These are phyloP conservation scores for Monosporozyma aquatica DNA, from an alignment of 805 yeast genomes.

Conservation along the genomic window DNA sequence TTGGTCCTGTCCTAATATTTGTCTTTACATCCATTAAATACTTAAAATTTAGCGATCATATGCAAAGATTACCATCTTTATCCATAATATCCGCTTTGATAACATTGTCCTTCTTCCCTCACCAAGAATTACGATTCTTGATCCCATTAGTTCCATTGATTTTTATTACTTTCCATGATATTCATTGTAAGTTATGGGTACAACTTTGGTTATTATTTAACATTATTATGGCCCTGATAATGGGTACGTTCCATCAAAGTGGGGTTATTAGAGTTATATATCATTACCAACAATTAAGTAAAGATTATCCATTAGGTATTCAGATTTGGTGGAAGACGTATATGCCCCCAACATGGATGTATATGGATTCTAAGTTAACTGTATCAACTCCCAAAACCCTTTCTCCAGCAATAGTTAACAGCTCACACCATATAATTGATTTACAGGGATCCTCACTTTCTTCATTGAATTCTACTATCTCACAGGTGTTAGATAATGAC, in stretches of 20 bases:
- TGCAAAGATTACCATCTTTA: constrained; percentile 40
- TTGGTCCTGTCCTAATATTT: constrained; percentile 59
- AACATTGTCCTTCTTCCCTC: constrained; percentile 66
- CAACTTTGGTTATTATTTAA: constrained; percentile 60
- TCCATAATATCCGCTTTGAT: constrained; percentile 54
- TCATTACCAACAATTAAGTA: constrained; percentile 25
- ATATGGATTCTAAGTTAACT: constrained; percentile 26
- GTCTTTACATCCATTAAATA: constrained; percentile 9
- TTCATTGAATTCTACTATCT: constrained; percentile 19
- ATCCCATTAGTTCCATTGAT: constrained; percentile 68
- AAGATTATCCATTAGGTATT: constrained; percentile 22
- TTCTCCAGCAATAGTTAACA: too few species aligned
- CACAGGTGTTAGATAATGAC: constrained; percentile 8
- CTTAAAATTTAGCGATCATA: constrained; percentile 6
- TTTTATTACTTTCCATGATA: constrained; percentile 36
- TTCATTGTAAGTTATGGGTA: constrained; percentile 30
- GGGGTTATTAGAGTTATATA: constrained; percentile 69
- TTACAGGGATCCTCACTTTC: constrained; percentile 37
- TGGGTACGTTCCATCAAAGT: constrained; percentile 85
- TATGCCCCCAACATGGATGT: constrained; percentile 85
- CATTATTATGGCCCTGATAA: constrained; percentile 43
- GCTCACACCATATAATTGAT: constrained; percentile 33
- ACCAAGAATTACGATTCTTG: constrained; percentile 88
- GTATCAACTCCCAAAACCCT: too few species aligned
- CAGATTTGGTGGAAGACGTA: constrained; percentile 91